A percentile compares a stretch with the other conserved stretches of the same genome.
phyloP scores from a whole-genome alignment of 495 filamentous ascomycete species.

The Bacidia rubella region DNA sequence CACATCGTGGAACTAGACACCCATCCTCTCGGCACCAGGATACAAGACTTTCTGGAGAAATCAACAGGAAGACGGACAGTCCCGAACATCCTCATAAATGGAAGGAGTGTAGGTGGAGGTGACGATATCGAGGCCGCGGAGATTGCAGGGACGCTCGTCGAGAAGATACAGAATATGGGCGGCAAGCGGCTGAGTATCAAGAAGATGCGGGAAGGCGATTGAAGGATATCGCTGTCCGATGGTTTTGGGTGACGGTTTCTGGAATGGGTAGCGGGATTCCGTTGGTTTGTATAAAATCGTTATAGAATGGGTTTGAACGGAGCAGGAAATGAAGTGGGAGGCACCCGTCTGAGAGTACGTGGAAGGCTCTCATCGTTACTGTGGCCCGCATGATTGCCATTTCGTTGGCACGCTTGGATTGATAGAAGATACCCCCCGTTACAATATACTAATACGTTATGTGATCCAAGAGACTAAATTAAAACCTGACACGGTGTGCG shows the following conservation, averaged over 20 bases:
- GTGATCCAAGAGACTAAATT: no score
- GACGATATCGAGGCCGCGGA: slow-evolving; percentile 73
- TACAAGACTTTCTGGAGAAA: slow-evolving; percentile 56
- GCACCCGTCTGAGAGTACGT: neutral
- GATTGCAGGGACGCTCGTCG: slow-evolving; percentile 48
- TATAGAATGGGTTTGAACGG: neutral
- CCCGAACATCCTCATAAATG: slow-evolving; percentile 80
- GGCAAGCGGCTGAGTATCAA: slow-evolving; percentile 51
- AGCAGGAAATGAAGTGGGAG: neutral
- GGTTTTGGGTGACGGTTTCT: neutral
- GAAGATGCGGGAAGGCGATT: slow-evolving; percentile 1
- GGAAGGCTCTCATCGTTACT: neutral
- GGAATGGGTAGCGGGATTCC: neutral
- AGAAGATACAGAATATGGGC: slow-evolving; percentile 58
- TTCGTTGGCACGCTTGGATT: neutral
- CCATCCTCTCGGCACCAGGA: slow-evolving; percentile 53
- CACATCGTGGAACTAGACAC: slow-evolving; percentile 84
- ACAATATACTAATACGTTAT: no score
- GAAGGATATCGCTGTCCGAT: neutral
- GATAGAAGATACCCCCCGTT: neutral
- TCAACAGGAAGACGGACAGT: slow-evolving; percentile 75
- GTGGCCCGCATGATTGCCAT: neutral
- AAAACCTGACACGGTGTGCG: no score
- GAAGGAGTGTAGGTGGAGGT: slow-evolving; percentile 78
- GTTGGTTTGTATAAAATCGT: neutral